A percentile compares a stretch with the other conserved stretches of the same genome.
Conservation (phyloP, 495 filamentous ascomycete species). For the Talaromyces proteolyticus region DNA sequence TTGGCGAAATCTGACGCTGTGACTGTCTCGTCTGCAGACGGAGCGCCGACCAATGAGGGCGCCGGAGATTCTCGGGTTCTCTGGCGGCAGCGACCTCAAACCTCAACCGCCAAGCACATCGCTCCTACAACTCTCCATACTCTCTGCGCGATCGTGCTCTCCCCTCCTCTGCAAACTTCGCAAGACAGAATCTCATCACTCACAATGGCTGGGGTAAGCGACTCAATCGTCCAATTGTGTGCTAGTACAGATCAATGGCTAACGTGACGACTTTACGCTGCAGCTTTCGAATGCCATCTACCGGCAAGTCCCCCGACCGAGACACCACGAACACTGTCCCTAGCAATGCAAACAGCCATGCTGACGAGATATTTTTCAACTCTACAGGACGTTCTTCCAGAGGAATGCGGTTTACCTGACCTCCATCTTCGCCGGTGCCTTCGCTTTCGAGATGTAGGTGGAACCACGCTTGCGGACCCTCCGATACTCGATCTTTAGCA, state of each 20-base stretch:
- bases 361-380: slow-evolving; percentile 12
- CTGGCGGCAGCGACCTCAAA: slow-evolving; percentile 17
- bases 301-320: slow-evolving; percentile 8
- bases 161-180: background rate
- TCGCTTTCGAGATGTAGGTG: slow-evolving; percentile 88
- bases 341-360: background rate
- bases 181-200: background rate
- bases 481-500: slow-evolving; percentile 3
- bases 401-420: slow-evolving; percentile 82
- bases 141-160: background rate
- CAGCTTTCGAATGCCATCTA: slow-evolving; percentile 12
- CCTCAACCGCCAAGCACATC: background rate
- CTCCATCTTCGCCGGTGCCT: slow-evolving; percentile 77
- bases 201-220: slow-evolving; percentile 7
- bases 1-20: too few species aligned
- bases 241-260: background rate
- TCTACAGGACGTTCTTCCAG: slow-evolving; percentile 70
- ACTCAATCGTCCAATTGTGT: too few species aligned
- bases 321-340: background rate
- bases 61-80: slow-evolving; percentile 42
- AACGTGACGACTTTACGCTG: slow-evolving; percentile 2
- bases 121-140: slow-evolving; percentile 6
- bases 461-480: slow-evolving; percentile 2
- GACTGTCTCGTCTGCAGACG: background rate
- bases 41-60: slow-evolving; percentile 33